phyloP scores from a whole-genome alignment of 208 protist species.

The Naegleria fowleri region DNA sequence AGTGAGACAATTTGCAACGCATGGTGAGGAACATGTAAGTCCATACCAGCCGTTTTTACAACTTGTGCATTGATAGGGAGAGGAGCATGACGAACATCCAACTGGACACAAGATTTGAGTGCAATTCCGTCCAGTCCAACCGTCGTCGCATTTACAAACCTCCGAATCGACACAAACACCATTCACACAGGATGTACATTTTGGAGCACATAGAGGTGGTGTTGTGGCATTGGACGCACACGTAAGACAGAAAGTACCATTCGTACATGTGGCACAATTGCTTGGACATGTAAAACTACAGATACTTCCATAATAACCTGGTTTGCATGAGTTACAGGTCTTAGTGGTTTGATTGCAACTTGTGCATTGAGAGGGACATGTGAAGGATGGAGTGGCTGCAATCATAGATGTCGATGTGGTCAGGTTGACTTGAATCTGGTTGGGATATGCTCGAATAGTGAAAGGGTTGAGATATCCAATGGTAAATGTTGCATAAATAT shows the following conservation, averaged over 20 bases:
- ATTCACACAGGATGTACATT: neutral
- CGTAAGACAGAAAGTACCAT: neutral
- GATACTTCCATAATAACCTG: neutral
- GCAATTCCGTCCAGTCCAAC: neutral
- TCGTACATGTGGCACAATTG: neutral
- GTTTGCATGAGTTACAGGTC: neutral
- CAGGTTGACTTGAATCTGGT: no score
- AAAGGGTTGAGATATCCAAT: no score
- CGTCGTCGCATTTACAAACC: neutral
- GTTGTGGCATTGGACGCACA: neutral
- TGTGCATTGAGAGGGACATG: neutral
- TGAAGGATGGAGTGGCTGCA: neutral
- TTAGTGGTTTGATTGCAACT: neutral
- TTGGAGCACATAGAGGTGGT: neutral
- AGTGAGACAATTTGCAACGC: neutral
- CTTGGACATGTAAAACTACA: neutral
- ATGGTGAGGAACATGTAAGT: neutral
- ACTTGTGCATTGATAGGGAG: neutral
- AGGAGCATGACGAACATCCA: neutral
- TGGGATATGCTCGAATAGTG: no score
- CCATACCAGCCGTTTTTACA: neutral
- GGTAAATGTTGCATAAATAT: no score
- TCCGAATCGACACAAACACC: neutral
- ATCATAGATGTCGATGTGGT: no score
- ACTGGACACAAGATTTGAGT: neutral